Evolutionary conservation across 2,329 filamentous ascomycete genomes (phyloP).

Genomic region (Ophiostoma angusticollis): DNA sequence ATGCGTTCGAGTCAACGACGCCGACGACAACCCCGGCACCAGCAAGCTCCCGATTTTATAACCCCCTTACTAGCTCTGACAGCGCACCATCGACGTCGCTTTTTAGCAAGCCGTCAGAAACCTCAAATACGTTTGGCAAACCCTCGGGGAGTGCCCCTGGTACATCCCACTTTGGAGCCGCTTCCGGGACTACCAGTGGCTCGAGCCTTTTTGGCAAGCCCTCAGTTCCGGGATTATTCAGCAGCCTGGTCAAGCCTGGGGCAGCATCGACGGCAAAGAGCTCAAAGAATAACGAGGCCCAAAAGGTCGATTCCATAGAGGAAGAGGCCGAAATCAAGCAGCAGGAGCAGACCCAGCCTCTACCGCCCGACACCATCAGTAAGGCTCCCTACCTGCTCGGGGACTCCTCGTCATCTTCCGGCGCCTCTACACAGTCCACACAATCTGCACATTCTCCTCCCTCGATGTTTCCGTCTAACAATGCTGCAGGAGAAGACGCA

Average conservation of each 20-base stretch:
- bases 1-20: conserved; percentile 15
- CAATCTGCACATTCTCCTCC: conserved; percentile 3
- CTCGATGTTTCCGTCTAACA: conserved; percentile 17
- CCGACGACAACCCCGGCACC: conserved; percentile 16
- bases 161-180: conserved; percentile 2
- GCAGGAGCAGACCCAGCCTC: conserved; percentile 20
- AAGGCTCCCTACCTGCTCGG: conserved; percentile 36
- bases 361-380: conserved; percentile 44
- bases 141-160: not conserved
- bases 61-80: conserved; percentile 5
- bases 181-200: not conserved
- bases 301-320: conserved; percentile 25
- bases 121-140: conserved; percentile 4
- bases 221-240: conserved; percentile 12
- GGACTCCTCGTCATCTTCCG: conserved; percentile 40
- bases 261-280: not conserved
- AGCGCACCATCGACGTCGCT: conserved; percentile 3
- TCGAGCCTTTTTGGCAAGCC: conserved; percentile 9
- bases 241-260: not conserved
- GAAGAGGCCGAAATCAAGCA: conserved; percentile 23
- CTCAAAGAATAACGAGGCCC: conserved; percentile 12
- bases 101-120: conserved; percentile 5
- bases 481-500: conserved; percentile 17
- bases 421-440: conserved; percentile 22
- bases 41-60: conserved; percentile 15